A percentile compares a stretch with the other conserved stretches of the same genome.
These are phyloP conservation scores for Striga asiatica DNA, from an alignment of 257 asterid genomes.

Conservation along the genomic window DNA sequence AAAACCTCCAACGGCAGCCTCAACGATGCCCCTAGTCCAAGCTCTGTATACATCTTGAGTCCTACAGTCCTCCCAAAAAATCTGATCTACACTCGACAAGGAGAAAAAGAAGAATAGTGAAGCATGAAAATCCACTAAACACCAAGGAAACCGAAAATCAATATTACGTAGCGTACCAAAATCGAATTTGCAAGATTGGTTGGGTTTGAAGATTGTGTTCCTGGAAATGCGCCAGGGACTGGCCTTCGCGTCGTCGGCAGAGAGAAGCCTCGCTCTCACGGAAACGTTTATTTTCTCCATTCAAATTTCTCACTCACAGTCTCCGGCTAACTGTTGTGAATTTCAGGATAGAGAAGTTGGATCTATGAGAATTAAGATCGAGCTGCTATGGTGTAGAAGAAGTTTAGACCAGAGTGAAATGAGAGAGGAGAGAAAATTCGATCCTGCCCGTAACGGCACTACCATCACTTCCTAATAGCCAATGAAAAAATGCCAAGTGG, in stretches of 20 bases:
- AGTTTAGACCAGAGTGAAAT: too few species aligned
- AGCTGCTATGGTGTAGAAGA: too few species aligned
- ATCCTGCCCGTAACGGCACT: too few species aligned
- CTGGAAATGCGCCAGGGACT: slow-evolving; percentile 80
- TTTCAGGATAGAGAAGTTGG: too few species aligned
- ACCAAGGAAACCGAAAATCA: neutral
- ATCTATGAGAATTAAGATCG: too few species aligned
- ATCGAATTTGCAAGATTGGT: slow-evolving; percentile 63
- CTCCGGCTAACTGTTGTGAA: slow-evolving; percentile 3
- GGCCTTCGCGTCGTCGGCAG: slow-evolving; percentile 52
- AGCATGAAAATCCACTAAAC: neutral
- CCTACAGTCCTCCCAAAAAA: slow-evolving; percentile 57
- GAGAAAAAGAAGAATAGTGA: neutral
- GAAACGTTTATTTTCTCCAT: slow-evolving; percentile 93
- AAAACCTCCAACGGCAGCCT: slow-evolving; percentile 75
- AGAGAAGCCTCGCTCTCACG: slow-evolving; percentile 70
- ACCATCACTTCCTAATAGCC: too few species aligned
- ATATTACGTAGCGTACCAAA: slow-evolving; percentile 35
- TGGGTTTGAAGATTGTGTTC: slow-evolving; percentile 51
- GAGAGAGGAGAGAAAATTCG: too few species aligned
- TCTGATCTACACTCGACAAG: slow-evolving; percentile 29
- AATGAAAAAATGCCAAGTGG: too few species aligned
- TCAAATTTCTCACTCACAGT: neutral
- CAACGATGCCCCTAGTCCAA: slow-evolving; percentile 60
- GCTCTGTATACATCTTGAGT: slow-evolving; percentile 60